Base-by-base conservation (phyloP, 2,329 filamentous ascomycete genomes). In the Penicillium palitans region DNA sequence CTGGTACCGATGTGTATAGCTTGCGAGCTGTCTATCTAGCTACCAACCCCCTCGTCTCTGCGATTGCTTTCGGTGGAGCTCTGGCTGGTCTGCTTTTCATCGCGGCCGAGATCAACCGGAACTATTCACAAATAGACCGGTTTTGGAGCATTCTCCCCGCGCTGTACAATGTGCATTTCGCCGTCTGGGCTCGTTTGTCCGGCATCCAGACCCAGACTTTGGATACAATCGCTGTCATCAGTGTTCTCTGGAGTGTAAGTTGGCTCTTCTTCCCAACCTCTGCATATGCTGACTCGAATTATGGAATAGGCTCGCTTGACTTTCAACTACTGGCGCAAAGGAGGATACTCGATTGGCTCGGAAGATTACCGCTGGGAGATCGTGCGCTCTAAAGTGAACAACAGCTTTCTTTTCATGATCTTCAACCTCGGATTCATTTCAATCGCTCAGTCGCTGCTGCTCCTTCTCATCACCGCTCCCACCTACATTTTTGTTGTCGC, bases 51-150 rank as follows among this genome's bases (percentile, higher is more conserved):
- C 79, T 96, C 42, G 82, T 96, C 29, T 87, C 85, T 0, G 90
- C 86, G 3, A 82, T 96, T 63, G 88, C 86, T 0, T 84, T 90
- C 53, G 89, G 90, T 3, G 67, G 96, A 19, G 81, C 86, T 41
- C 74, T 96, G n/a, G 86, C 86, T 1, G 83, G 83, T 6, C 69
- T 95, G 29, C 90, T 96, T 68, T 79, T 96, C 25, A 70, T 93
- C 33, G 79, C 87, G 6, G 90, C 92, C 1, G 93, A 98, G 75
- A 77, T 91, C 78, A 98, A 96, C 77, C 85, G 84, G 70, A 99
- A 99, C 76, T 97, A 93, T 75, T 97, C 93, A n/a, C 95, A 99
- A 77, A 88, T 99, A 42, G 95, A 99, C 75, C 87, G 95, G 49
- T 79, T 89, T 67, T 99, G 95, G 95, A 95, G 91, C 71, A 81